Evolutionary conservation across 371 early-diverging fungal species (phyloP).

Genomic region (Furculomyces boomerangus): DNA sequence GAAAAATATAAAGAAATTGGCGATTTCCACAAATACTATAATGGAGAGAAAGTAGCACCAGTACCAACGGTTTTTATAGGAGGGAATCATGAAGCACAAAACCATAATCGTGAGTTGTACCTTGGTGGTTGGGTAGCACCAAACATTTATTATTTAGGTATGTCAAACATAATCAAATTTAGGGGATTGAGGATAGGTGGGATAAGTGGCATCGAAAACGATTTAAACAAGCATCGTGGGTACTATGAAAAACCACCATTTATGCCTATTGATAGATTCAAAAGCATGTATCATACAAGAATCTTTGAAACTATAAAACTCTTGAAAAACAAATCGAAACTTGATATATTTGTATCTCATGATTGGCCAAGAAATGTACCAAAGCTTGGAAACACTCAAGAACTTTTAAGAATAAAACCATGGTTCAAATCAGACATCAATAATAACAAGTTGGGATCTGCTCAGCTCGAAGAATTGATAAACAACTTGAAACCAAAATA

Average conservation of each 20-base stretch:
- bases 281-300: conserved; percentile 72
- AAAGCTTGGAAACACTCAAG: conserved; percentile 45
- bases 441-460: conserved; percentile 53
- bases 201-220: conserved; percentile 80
- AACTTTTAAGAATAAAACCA: conserved; percentile 42
- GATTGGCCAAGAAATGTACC: conserved; percentile 92
- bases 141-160: conserved; percentile 88
- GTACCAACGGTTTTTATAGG: conserved; percentile 86
- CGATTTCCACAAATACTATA: conserved; percentile 80
- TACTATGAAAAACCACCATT: conserved; percentile 67
- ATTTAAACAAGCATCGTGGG: conserved; percentile 47
- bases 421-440: conserved; percentile 54
- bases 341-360: conserved; percentile 85
- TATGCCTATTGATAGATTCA: conserved; percentile 24
- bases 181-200: conserved; percentile 85
- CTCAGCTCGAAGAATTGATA: conserved; percentile 43
- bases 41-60: conserved; percentile 60
- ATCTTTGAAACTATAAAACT: conserved; percentile 62
- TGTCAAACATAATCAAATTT: conserved; percentile 48
- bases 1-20: conserved; percentile 64
- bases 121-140: conserved; percentile 93
- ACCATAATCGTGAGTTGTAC: conserved; percentile 82
- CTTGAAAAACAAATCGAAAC: conserved; percentile 37
- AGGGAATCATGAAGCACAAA: conserved; percentile 94
- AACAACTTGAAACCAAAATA: conserved; percentile 49